A percentile compares a stretch with the other conserved stretches of the same genome.
These are phyloP conservation scores for Globisporangium sylvaticum DNA, from an alignment of 352 stramenopile species.

Conservation along the genomic window DNA sequence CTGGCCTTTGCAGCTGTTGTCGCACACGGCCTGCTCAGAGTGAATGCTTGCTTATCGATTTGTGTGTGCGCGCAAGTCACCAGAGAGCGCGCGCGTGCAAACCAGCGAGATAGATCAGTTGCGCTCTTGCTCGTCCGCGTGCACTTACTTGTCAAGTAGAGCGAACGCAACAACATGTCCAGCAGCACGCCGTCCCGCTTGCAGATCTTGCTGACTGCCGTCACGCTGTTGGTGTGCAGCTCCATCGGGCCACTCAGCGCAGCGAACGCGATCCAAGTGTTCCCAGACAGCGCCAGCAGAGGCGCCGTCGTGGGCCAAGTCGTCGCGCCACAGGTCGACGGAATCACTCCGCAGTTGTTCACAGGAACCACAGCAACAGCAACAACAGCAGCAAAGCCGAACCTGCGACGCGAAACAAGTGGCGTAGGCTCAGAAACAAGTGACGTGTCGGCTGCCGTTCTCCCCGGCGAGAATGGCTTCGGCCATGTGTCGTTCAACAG, in stretches of 20 bases:
- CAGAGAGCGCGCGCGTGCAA: background rate
- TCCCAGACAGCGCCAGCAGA: constrained; percentile 5
- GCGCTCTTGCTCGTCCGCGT: background rate
- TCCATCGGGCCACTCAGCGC: background rate
- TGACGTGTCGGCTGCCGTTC: constrained; percentile 8
- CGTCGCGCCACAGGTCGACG: constrained; percentile 5
- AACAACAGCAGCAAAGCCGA: background rate
- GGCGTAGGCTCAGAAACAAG: background rate
- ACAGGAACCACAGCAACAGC: background rate
- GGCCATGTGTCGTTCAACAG: constrained; percentile 28
- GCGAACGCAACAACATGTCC: background rate
- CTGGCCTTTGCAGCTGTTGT: background rate
- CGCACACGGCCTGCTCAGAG: background rate
- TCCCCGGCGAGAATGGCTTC: constrained; percentile 27
- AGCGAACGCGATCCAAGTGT: constrained; percentile 3
- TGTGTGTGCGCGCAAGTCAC: background rate
- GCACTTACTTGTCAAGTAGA: background rate
- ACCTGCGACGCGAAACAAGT: constrained; percentile 1
- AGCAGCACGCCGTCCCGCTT: background rate
- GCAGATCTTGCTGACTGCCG: background rate
- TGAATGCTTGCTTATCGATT: background rate
- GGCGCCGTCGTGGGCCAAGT: constrained; percentile 3
- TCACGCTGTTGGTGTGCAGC: constrained; percentile 1
- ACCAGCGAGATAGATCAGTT: background rate
- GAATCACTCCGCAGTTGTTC: background rate